phyloP scores from a whole-genome alignment of 371 early-diverging fungal species.

The Entomophthora muscae region DNA sequence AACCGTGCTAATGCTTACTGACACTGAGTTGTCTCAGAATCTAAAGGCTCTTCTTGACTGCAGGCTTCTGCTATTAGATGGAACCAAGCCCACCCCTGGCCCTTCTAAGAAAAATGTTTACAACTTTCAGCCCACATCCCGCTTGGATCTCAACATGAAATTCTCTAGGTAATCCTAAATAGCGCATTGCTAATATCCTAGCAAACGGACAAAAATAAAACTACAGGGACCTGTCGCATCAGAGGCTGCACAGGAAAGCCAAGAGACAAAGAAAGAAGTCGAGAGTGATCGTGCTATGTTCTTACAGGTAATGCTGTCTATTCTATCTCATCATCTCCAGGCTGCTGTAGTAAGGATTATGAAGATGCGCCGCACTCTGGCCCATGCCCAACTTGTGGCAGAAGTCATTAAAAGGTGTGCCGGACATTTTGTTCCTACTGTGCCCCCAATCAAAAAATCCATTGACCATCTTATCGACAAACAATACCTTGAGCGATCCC shows the following conservation, averaged over 20 bases:
- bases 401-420: conserved; percentile 79
- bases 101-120: not conserved
- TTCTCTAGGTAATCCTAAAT: not conserved
- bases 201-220: conserved; percentile 70
- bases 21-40: conserved; percentile 28
- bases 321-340: conserved; percentile 12
- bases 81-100: not conserved
- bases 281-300: conserved; percentile 72
- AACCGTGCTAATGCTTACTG: conserved; percentile 25
- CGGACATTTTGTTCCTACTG: conserved; percentile 77
- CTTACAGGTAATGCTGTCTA: conserved; percentile 45
- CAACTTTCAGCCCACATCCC: not conserved
- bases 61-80: not conserved
- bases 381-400: conserved; percentile 63
- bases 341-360: conserved; percentile 93
- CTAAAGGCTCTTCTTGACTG: conserved; percentile 19
- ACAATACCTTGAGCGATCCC: conserved; percentile 83
- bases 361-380: conserved; percentile 88
- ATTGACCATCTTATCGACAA: conserved; percentile 88
- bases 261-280: conserved; percentile 72
- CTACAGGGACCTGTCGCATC: conserved; percentile 54
- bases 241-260: conserved; percentile 70
- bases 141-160: not conserved
- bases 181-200: conserved; percentile 10
- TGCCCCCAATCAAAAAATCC: conserved; percentile 85